Base-by-base conservation (phyloP, 257 asterid genomes). In the Eucommia ulmoides region DNA sequence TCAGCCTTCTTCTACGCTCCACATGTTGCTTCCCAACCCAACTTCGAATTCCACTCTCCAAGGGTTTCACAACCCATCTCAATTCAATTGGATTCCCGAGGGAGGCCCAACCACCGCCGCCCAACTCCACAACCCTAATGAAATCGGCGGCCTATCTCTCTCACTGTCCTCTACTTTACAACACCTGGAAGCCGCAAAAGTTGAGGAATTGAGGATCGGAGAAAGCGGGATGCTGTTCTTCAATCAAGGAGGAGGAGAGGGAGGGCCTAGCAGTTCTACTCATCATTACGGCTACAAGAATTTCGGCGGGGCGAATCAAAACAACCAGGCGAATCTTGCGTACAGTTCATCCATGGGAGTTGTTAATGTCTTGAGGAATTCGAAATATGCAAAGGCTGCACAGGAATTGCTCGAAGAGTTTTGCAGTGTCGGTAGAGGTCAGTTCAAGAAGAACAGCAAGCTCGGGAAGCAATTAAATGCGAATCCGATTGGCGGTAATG, bases 391-490 rank as follows among this genome's bases (percentile, higher is more conserved):
- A 0, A 86, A 91, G 55, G 83, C 94, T 1, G 95, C 94, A 0
- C 94, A 83, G 41, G 95, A 86, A 38, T 59, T 91, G 64, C 50
- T 91, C 56, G 97, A 86, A 42, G 99, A 91, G 61, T 91, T 91
- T 56, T 91, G 99, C 56, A 83, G 84, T 45, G 99, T 86, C 24
- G 94, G 96, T 23, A 73, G 83, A 16, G 93, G 92, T n/a, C 89
- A 79, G 10, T 72, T 78, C 53, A 80, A 73, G 80, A 85, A 85
- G 51, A 81, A 50, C 70, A 81, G 49, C 70, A 80, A 78, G 20
- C 48, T 67, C 55, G 59, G 60, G 20, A 64, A 58, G 29, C 61
- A 62, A 33, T 5, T 5, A 5, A 68, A 62, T 17, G 53, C 59
- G 35, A 79, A 79, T 83, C 84, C 84, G 65, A n/a, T n/a, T n/a